A percentile compares a stretch with the other conserved stretches of the same genome.
Evolutionary conservation across 495 filamentous ascomycete genomes (phyloP).

Genomic region (Neurospora africana): DNA sequence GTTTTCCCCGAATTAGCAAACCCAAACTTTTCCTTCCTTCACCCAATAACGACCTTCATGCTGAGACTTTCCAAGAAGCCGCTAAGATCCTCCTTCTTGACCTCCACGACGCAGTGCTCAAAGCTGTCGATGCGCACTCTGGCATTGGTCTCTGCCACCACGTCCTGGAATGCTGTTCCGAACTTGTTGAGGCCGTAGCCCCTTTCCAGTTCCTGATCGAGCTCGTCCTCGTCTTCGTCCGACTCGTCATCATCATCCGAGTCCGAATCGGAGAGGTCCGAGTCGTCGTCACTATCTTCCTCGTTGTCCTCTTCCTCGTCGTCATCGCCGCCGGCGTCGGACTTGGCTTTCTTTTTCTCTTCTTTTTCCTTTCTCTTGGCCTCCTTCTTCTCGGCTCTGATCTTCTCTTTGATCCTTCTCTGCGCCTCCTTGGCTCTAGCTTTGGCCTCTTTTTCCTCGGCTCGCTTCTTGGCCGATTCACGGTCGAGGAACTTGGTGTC

Average conservation of each 20-base stretch:
- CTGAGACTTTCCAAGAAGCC: conserved; percentile 88
- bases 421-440: conserved; percentile 48
- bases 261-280: conserved; percentile 17
- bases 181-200: conserved; percentile 76
- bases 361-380: conserved; percentile 41
- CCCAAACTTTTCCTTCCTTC: conserved; percentile 7
- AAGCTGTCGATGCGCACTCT: conserved; percentile 91
- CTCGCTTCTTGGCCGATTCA: conserved; percentile 50
- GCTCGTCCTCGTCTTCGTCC: conserved; percentile 54
- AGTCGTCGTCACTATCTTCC: conserved; percentile 14
- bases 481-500: conserved; percentile 50
- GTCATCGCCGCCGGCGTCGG: conserved; percentile 45
- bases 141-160: conserved; percentile 82
- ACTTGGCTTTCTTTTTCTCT: conserved; percentile 46
- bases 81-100: conserved; percentile 85
- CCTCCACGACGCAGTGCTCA: conserved; percentile 94
- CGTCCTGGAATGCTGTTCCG: conserved; percentile 91
- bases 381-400: conserved; percentile 50
- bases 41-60: conserved; percentile 85
- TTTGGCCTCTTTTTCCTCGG: conserved; percentile 47
- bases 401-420: conserved; percentile 48
- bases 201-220: conserved; percentile 41
- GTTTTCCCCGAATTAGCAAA: neutral
- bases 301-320: conserved; percentile 34
- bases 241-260: conserved; percentile 48